These are phyloP conservation scores for Melampsora americana DNA, from an alignment of 1,284 basidiomycete genomes.

Conservation along the genomic window DNA sequence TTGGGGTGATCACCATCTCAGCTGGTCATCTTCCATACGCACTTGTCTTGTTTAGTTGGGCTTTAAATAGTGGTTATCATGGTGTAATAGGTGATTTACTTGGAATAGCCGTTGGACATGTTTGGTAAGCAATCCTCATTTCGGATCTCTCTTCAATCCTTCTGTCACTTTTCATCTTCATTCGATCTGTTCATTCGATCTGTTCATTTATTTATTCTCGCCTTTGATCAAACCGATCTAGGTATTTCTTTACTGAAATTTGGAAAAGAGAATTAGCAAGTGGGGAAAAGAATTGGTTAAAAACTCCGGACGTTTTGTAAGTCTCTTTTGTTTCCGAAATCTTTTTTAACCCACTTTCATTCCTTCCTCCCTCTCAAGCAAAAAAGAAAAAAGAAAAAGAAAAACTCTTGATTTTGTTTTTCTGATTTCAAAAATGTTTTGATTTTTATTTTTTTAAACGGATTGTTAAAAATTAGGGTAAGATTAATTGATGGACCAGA, in stretches of 20 bases:
- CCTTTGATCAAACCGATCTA: too few relatives aligned
- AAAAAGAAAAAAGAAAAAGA: too few relatives aligned
- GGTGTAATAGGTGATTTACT: constrained; percentile 53
- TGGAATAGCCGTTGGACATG: constrained; percentile 83
- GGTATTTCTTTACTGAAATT: constrained; percentile 86
- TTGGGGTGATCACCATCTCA: constrained; percentile 87
- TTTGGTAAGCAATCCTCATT: constrained; percentile 57
- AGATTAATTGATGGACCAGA: constrained; percentile 42
- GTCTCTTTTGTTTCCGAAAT: constrained; percentile 55
- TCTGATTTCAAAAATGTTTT: background rate
- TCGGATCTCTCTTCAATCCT: background rate
- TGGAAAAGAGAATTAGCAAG: constrained; percentile 90
- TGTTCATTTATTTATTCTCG: too few relatives aligned
- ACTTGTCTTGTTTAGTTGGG: constrained; percentile 81
- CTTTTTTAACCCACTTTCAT: too few relatives aligned
- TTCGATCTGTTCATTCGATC: background rate
- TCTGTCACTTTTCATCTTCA: constrained; percentile 7
- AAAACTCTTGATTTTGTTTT: background rate
- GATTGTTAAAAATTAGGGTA: constrained; percentile 14
- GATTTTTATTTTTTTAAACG: background rate
- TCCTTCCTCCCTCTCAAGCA: background rate
- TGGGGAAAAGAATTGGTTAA: constrained; percentile 69
- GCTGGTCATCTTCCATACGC: constrained; percentile 92
- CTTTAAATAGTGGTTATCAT: constrained; percentile 65
- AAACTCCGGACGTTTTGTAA: constrained; percentile 73